Percentiles rank a stretch among this genome's conserved stretches.
Conservation (phyloP, 2,329 filamentous ascomycete species). For the Claviceps purpurea region DNA sequence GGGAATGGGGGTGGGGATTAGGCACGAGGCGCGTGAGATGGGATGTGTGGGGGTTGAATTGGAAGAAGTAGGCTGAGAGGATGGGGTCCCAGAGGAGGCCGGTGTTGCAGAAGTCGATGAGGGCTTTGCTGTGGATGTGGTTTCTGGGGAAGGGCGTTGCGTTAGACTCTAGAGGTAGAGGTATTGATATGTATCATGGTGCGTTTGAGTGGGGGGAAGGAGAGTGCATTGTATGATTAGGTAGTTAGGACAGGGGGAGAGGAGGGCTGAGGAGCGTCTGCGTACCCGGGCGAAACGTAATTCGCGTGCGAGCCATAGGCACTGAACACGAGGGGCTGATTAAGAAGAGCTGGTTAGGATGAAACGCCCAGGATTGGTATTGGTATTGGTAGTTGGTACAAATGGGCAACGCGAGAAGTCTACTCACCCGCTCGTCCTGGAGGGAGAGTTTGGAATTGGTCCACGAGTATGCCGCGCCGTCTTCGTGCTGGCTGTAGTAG, state of each 20-base stretch:
- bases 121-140: constrained; percentile 15
- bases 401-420: not conserved
- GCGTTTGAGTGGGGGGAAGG: not conserved
- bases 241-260: not conserved
- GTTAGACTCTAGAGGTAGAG: too few relatives aligned
- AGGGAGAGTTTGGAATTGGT: constrained; percentile 10
- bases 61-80: constrained; percentile 18
- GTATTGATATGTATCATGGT: not conserved
- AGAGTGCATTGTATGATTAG: not conserved
- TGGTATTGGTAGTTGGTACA: not conserved
- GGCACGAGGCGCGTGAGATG: constrained; percentile 7
- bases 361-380: not conserved
- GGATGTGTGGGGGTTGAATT: constrained; percentile 11
- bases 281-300: constrained; percentile 15
- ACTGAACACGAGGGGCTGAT: constrained; percentile 17
- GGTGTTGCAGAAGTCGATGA: constrained; percentile 18
- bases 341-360: not conserved
- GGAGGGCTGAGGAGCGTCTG: not conserved
- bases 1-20: not conserved
- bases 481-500: constrained; percentile 17
- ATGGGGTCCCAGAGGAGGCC: constrained; percentile 18
- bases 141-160: constrained; percentile 7
- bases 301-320: constrained; percentile 19
- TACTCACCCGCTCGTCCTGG: not conserved
- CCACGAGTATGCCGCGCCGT: constrained; percentile 14